Percentiles rank a stretch among this genome's conserved stretches.
These are phyloP conservation scores for Heterobasidion parviporum DNA, from an alignment of 1,284 basidiomycete genomes.

Conservation along the genomic window DNA sequence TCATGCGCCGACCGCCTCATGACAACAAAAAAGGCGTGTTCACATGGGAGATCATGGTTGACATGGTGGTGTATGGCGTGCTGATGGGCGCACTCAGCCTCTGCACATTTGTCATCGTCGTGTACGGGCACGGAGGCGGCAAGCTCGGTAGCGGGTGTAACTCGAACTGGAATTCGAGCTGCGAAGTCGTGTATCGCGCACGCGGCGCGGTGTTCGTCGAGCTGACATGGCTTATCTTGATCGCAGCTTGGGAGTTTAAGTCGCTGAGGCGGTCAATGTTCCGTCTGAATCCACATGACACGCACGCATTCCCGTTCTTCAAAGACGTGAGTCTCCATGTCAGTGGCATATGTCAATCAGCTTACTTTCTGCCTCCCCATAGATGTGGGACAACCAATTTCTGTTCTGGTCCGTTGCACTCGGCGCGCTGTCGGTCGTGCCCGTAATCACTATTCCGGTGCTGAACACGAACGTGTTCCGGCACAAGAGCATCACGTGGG, in stretches of 20 bases:
- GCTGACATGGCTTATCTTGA: background rate
- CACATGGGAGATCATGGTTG: background rate
- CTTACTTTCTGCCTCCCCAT: background rate
- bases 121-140: background rate
- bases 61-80: background rate
- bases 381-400: background rate
- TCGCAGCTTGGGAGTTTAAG: background rate
- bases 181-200: background rate
- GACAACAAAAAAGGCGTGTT: background rate
- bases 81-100: background rate
- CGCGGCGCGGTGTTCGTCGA: background rate
- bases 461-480: background rate
- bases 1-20: background rate
- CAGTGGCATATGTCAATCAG: background rate
- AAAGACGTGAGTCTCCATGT: background rate
- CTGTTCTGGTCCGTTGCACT: background rate
- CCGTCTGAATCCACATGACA: background rate
- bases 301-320: background rate
- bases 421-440: background rate
- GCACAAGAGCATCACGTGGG: background rate
- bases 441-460: background rate
- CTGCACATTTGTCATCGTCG: background rate
- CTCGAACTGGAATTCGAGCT: background rate
- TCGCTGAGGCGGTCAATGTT: background rate
- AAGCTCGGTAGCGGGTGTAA: background rate